phyloP scores from a whole-genome alignment of 78 protist genomes.

The Monosiga brevicollis region DNA sequence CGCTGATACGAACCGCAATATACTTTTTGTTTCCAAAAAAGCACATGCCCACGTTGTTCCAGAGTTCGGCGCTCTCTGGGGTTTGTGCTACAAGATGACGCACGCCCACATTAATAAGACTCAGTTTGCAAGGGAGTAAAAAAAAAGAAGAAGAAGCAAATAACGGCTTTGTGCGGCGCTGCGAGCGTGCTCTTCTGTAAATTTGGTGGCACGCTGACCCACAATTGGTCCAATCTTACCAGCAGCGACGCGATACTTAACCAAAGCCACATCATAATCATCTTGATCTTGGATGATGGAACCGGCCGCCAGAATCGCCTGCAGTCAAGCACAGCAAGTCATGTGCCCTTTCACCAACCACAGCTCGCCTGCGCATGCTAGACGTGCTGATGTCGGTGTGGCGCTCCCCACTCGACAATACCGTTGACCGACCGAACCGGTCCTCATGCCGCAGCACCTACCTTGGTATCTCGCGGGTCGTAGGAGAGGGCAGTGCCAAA shows the following conservation, averaged over 20 bases:
- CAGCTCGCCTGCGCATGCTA: too few relatives aligned
- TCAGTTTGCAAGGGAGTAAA: too few relatives aligned
- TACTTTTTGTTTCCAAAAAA: constrained; percentile 51
- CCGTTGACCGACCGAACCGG: too few relatives aligned
- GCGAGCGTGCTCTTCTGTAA: too few relatives aligned
- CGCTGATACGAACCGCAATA: constrained; percentile 25
- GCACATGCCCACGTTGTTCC: constrained; percentile 90
- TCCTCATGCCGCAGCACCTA: neutral
- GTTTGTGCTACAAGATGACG: constrained; percentile 4
- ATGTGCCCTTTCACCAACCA: too few relatives aligned
- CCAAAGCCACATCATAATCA: constrained; percentile 74
- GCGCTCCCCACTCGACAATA: too few relatives aligned
- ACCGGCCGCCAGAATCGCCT: constrained; percentile 73
- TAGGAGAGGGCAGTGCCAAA: constrained; percentile 59
- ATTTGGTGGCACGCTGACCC: too few relatives aligned
- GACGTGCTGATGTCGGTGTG: too few relatives aligned
- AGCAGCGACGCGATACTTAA: constrained; percentile 63
- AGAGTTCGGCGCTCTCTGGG: constrained; percentile 63
- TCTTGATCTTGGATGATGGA: constrained; percentile 56
- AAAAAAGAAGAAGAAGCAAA: neutral
- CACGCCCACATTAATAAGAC: too few relatives aligned
- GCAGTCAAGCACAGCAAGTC: neutral
- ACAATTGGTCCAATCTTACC: too few relatives aligned
- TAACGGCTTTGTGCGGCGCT: too few relatives aligned
- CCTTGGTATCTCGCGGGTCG: constrained; percentile 54